Base-by-base conservation (phyloP, 2,329 filamentous ascomycete genomes). In the Neoascochyta sp. region DNA sequence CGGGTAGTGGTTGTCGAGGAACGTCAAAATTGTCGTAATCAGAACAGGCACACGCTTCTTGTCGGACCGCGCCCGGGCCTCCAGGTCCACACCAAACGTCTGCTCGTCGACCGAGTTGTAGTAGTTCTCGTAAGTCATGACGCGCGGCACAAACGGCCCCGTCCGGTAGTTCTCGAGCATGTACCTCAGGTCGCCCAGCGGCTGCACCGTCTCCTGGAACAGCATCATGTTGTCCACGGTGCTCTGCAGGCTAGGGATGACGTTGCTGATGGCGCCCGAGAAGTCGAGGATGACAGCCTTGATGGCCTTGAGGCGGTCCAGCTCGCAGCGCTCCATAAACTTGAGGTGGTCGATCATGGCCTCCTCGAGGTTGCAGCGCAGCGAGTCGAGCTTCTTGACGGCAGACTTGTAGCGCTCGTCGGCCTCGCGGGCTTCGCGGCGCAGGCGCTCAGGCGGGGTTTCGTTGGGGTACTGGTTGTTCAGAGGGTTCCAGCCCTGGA, bases 191-290 rank as follows among this genome's bases (percentile, higher is more conserved):
- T 98, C 92, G 21, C 86, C 85, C 26, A 81, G 62, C 5, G 92
- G 92, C 63, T 96, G 92, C n/a, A 98, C 86, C 1, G 92, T 96
- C 70, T 98, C 92, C 63, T 98, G 92, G 68, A 93, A 98, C 25
- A 98, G 75, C 81, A 98, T 88, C 89, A 98, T 95, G 60, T 93
- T 88, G 68, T 98, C 92, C 14, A 98, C 88, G 0, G 89, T 88
- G 36, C 90, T 90, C 65, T 96, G 92, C 41, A 98, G 70, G 55
- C 86, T 93, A 11, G 92, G 93, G 42, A 98, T 96, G 52, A 95
- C 90, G 55, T 98, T 98, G 72, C 90, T 90, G 62, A 98, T 86
- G 20, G 90, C 88, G 24, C 92, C 92, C 4, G 90, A 95, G 64
- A 98, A 96, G 66, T 98, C 93, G 23, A 98, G 76, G 41, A 98